phyloP scores from a whole-genome alignment of 305 asterid species.

The Striga hermonthica region DNA sequence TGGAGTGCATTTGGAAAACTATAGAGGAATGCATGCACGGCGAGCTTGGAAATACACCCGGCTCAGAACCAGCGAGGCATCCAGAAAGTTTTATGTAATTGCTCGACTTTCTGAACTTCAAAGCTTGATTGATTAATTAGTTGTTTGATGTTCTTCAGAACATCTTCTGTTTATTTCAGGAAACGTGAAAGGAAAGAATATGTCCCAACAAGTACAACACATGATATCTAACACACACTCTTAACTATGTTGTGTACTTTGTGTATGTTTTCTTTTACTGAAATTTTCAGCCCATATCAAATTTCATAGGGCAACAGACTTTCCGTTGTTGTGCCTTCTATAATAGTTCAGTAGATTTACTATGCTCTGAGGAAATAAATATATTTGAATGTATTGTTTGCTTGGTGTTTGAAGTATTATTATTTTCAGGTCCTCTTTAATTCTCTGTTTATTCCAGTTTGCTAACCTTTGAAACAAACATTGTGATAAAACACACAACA shows the following conservation, averaged over 20 bases:
- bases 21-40: slow-evolving; percentile 29
- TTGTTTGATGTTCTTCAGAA: not conserved
- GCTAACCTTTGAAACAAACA: not conserved
- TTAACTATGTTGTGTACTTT: not conserved
- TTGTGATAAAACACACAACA: not conserved
- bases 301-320: not conserved
- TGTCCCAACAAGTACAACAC: too few species aligned
- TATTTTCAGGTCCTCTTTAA: not conserved
- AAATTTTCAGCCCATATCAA: not conserved
- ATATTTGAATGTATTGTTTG: slow-evolving; percentile 13
- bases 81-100: slow-evolving; percentile 42
- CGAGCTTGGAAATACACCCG: slow-evolving; percentile 32
- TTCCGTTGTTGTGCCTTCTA: not conserved
- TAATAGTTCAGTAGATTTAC: slow-evolving; percentile 7
- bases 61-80: slow-evolving; percentile 32
- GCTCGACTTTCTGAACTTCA: slow-evolving; percentile 16
- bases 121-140: not conserved
- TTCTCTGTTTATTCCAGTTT: not conserved
- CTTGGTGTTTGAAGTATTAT: not conserved
- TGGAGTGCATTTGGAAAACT: slow-evolving; percentile 45
- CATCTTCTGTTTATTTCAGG: not conserved
- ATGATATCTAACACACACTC: not conserved
- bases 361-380: slow-evolving; percentile 12
- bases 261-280: slow-evolving; percentile 10
- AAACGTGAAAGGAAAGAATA: not conserved